Evolutionary conservation across 2,329 filamentous ascomycete species (phyloP).

Genomic region (Paecilomyces sp.): DNA sequence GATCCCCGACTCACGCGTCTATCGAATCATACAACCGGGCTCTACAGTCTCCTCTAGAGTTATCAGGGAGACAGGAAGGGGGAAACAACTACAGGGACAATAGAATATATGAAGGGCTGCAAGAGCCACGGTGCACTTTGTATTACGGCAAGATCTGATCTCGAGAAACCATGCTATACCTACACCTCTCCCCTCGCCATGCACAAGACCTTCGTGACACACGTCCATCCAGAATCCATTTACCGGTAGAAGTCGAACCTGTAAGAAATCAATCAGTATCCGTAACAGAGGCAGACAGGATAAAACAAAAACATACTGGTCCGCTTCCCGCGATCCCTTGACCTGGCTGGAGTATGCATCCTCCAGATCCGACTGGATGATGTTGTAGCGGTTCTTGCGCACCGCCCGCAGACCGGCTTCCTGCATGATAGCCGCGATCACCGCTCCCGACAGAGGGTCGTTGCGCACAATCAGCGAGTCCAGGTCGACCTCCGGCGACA

Average conservation of each 20-base stretch:
- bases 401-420: constrained; percentile 92
- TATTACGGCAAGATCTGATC: constrained; percentile 9
- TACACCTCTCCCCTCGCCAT: constrained; percentile 16
- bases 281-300: constrained; percentile 5
- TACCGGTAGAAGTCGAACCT: constrained; percentile 88
- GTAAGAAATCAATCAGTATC: constrained; percentile 43
- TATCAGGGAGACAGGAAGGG: no score
- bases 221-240: constrained; percentile 7
- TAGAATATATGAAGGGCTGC: not conserved
- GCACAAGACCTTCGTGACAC: constrained; percentile 8
- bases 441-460: constrained; percentile 86
- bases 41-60: no score
- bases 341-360: constrained; percentile 97
- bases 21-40: no score
- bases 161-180: constrained; percentile 23
- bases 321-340: constrained; percentile 67
- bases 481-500: constrained; percentile 92
- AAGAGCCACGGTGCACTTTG: constrained; percentile 11
- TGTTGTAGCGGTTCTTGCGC: constrained; percentile 97
- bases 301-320: constrained; percentile 41
- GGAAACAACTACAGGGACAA: not conserved
- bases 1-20: no score
- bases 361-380: constrained; percentile 93
- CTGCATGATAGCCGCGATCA: constrained; percentile 99
- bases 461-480: constrained; percentile 95